phyloP scores from a whole-genome alignment of 257 asterid genomes.

The Solanum bukasovii region DNA sequence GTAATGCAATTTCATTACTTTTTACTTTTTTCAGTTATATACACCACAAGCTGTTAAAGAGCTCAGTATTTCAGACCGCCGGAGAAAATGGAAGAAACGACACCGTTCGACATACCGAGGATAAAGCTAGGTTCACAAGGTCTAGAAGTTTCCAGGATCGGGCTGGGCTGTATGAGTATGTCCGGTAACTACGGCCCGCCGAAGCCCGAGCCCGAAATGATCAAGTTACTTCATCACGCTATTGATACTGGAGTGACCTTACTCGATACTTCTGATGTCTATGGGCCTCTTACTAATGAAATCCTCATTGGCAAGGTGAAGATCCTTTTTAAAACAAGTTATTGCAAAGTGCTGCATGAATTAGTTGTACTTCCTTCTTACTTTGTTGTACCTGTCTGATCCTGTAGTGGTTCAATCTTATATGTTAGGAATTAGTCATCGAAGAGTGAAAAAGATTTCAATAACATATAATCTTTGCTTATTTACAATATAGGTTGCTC shows the following conservation, averaged over 20 bases:
- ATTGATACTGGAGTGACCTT: slow-evolving; percentile 16
- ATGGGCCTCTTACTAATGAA: slow-evolving; percentile 11
- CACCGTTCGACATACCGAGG: neutral
- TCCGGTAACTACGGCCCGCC: slow-evolving; percentile 19
- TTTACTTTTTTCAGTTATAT: neutral
- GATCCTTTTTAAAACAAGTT: neutral
- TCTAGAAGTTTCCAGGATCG: slow-evolving; percentile 17
- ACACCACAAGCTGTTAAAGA: neutral
- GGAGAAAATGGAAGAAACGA: neutral
- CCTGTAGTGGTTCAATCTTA: neutral
- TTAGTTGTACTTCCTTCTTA: neutral
- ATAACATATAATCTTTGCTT: too few species aligned
- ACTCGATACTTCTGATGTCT: slow-evolving; percentile 23
- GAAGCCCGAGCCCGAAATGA: slow-evolving; percentile 27
- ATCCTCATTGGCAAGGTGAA: slow-evolving; percentile 22
- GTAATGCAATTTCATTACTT: neutral
- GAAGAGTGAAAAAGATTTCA: too few species aligned
- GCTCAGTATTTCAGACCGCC: neutral
- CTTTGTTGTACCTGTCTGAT: neutral
- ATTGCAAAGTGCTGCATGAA: neutral
- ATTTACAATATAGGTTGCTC: too few species aligned
- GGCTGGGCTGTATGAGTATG: slow-evolving; percentile 35
- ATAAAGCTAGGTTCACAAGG: slow-evolving; percentile 22
- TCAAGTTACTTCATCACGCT: slow-evolving; percentile 22
- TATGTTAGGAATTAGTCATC: too few species aligned